Evolutionary conservation across 257 asterid genomes (phyloP).

Genomic region (Ophiorrhiza pumila): DNA sequence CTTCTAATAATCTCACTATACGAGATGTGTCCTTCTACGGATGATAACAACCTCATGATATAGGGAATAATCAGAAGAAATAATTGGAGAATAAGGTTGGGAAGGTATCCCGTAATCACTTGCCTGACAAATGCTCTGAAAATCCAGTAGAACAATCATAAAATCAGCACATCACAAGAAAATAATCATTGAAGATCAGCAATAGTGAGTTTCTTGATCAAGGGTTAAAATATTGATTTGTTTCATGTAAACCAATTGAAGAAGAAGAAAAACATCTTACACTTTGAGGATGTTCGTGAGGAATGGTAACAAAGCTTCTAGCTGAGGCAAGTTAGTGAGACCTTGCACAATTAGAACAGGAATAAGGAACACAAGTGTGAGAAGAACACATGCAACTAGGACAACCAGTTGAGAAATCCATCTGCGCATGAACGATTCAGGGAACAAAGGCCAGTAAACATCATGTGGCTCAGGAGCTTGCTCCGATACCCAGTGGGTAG

Average conservation of each 20-base stretch:
- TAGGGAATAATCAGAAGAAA: slow-evolving; percentile 68
- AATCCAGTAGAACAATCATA: background rate
- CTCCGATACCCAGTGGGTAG: slow-evolving; percentile 73
- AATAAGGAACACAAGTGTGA: slow-evolving; percentile 65
- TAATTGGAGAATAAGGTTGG: slow-evolving; percentile 66
- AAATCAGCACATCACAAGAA: slow-evolving; percentile 8
- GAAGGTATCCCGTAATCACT: slow-evolving; percentile 77
- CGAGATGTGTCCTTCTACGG: slow-evolving; percentile 77
- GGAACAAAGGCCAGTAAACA: slow-evolving; percentile 74
- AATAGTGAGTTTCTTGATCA: background rate
- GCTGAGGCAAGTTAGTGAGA: slow-evolving; percentile 72
- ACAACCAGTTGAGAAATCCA: slow-evolving; percentile 80
- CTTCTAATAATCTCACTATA: slow-evolving; percentile 80
- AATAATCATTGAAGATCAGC: background rate
- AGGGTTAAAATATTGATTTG: background rate
- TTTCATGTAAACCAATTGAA: background rate
- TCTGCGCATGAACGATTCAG: slow-evolving; percentile 64
- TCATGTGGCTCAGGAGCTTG: slow-evolving; percentile 89
- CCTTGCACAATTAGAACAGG: slow-evolving; percentile 82
- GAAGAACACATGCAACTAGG: slow-evolving; percentile 51
- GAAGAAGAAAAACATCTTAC: slow-evolving; percentile 35
- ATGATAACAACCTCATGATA: slow-evolving; percentile 66
- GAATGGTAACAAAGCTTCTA: slow-evolving; percentile 59
- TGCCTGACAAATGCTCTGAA: slow-evolving; percentile 51
- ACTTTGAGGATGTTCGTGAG: slow-evolving; percentile 34